Conservation (phyloP, 176 grass and related monocot species). For the Saccharum officinarum region DNA sequence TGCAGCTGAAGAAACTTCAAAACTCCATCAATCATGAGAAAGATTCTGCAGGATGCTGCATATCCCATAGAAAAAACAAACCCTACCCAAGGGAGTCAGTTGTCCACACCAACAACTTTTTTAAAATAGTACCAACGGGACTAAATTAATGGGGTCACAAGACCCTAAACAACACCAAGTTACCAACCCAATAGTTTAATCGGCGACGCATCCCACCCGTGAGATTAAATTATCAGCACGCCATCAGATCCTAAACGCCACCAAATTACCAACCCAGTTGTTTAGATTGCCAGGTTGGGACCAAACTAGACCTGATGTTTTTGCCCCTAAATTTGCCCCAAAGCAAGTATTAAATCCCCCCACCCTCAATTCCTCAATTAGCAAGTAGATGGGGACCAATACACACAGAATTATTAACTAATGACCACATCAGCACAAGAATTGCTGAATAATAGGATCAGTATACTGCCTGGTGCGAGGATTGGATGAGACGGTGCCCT, state of each 20-base stretch:
- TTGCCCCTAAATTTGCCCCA: not conserved
- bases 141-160: conserved; percentile 35
- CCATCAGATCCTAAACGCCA: conserved; percentile 24
- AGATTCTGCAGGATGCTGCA: not conserved
- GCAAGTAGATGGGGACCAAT: conserved; percentile 20
- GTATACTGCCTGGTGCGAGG: not conserved
- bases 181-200: conserved; percentile 52
- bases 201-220: not conserved
- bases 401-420: conserved; percentile 27
- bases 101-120: conserved; percentile 24
- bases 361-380: conserved; percentile 8
- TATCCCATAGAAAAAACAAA: conserved; percentile 30
- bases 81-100: conserved; percentile 15
- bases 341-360: conserved; percentile 11
- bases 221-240: not conserved
- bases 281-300: conserved; percentile 34
- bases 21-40: conserved; percentile 20
- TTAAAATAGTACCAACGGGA: conserved; percentile 17
- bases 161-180: conserved; percentile 23
- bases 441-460: not conserved
- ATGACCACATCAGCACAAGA: conserved; percentile 17
- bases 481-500: not conserved
- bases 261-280: conserved; percentile 37
- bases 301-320: not conserved
- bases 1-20: conserved; percentile 1